phyloP scores from a whole-genome alignment of 2,329 filamentous ascomycete species.

The Pseudocercospora pini-densiflorae region DNA sequence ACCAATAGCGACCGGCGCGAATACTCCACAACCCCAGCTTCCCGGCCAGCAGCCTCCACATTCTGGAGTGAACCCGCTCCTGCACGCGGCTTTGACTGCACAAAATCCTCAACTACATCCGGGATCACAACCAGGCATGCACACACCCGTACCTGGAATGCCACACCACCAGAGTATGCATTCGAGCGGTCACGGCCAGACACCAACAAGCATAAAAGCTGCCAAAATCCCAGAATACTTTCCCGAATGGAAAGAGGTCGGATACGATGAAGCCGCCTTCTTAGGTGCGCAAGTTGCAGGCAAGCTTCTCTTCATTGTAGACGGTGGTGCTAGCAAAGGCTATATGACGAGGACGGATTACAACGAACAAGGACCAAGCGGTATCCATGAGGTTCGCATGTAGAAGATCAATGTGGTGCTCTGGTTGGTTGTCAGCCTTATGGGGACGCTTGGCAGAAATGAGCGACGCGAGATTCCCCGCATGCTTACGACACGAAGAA shows the following conservation, averaged over 20 bases:
- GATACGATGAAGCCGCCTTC: conserved; percentile 82
- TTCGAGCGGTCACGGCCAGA: conserved; percentile 65
- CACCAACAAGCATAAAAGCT: conserved; percentile 81
- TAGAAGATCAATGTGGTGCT: conserved; percentile 2
- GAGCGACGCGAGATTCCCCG: neutral
- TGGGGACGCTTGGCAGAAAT: neutral
- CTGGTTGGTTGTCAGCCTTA: neutral
- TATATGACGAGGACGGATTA: conserved; percentile 72
- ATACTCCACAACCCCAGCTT: conserved; percentile 74
- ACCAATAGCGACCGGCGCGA: conserved; percentile 84
- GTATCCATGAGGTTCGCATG: conserved; percentile 61
- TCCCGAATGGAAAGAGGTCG: conserved; percentile 80
- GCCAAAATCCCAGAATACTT: conserved; percentile 82
- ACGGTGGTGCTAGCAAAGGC: conserved; percentile 68
- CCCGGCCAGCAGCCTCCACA: conserved; percentile 47
- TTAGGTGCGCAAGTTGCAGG: conserved; percentile 86
- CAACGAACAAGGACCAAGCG: conserved; percentile 68
- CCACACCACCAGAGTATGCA: conserved; percentile 44
- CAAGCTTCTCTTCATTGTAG: conserved; percentile 72
- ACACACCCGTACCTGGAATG: conserved; percentile 27
- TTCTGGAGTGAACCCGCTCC: conserved; percentile 76
- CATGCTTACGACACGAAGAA: neutral
- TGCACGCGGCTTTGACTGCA: conserved; percentile 86
- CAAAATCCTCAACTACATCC: conserved; percentile 56
- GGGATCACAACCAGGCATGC: conserved; percentile 29